Conservation (phyloP, 768 basidiomycete species). For the Boletus coccyginus region DNA sequence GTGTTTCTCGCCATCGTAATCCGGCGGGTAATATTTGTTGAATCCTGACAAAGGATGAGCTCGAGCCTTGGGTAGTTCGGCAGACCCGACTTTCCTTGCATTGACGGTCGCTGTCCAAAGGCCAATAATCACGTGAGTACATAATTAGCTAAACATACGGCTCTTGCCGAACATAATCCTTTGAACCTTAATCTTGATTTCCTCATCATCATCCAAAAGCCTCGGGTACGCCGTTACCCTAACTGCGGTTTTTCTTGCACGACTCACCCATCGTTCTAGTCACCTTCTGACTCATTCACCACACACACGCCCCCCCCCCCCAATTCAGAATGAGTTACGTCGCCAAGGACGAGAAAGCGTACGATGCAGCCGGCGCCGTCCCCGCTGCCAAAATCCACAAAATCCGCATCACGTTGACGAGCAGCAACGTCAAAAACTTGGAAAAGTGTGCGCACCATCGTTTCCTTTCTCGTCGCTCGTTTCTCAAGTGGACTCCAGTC, state of each 20-base stretch:
- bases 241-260: not conserved
- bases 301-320: not conserved
- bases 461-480: not conserved
- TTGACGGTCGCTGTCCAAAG: slow-evolving; percentile 19
- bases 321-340: slow-evolving; percentile 91
- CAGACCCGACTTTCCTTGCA: slow-evolving; percentile 40
- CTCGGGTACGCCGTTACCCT: slow-evolving; percentile 24
- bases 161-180: slow-evolving; percentile 5
- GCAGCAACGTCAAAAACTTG: slow-evolving; percentile 95
- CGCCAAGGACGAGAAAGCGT: slow-evolving; percentile 98
- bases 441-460: slow-evolving; percentile 79
- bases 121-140: not conserved
- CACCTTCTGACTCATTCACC: slow-evolving; percentile 77
- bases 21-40: slow-evolving; percentile 79
- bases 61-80: not conserved
- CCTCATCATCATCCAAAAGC: slow-evolving; percentile 30
- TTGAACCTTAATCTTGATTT: slow-evolving; percentile 34
- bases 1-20: slow-evolving; percentile 69
- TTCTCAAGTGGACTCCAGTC: slow-evolving; percentile 50
- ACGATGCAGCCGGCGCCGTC: slow-evolving; percentile 89
- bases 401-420: slow-evolving; percentile 98
- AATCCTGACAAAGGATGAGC: slow-evolving; percentile 45
- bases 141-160: slow-evolving; percentile 13
- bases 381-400: slow-evolving; percentile 95
- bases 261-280: slow-evolving; percentile 36